Evolutionary conservation across 179 eudicot genomes (phyloP), one percentile per base, ranked within the genome.

Genomic region (Camellia oleifera): DNA sequence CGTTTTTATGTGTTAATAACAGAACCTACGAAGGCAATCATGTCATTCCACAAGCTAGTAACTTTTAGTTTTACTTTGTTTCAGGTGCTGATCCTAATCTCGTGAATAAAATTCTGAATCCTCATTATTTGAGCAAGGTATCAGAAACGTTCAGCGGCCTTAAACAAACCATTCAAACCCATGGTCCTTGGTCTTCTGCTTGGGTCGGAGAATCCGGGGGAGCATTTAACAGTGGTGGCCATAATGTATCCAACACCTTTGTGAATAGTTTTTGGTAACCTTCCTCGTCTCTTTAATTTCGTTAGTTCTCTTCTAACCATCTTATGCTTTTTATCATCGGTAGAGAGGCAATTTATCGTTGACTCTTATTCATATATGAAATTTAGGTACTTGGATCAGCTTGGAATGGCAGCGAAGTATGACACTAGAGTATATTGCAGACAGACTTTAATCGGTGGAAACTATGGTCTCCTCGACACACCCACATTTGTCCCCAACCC

Each of bases 161-260:
- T 23, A 77, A 67, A 62, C 77, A 85, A 79, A 88, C 88, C 62
- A 88, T 96, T 68, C 74, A 83, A 82, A 75, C 58, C 7, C 62
- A 80, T 74, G 99, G 98, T 75, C 92, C 96, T 66, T 96, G 98
- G 99, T 80, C 99, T 83, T 88, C 88, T 61, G 93, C 98, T 76
- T 96, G 99, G 99, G 96, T 96, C 50, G 97, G 99, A 52, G 99
- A 96, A 87, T 86, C 98, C 53, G 99, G 99, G 53, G 99, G 99
- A 74, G 97, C 97, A 74, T 97, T 20, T 76, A 97, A 97, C 88
- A 97, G 89, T 70, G 99, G 99, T 52, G 98, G 95, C 26, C 87
- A 18, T 57, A 84, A 77, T 61, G 81, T 94, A 69, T 97, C 99
- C 18, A 81, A 97, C 65, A 80, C 97, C 61, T 97, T 92, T 65